Evolutionary conservation across 768 basidiomycete species (phyloP).

Genomic region (Boletellus emodensis): DNA sequence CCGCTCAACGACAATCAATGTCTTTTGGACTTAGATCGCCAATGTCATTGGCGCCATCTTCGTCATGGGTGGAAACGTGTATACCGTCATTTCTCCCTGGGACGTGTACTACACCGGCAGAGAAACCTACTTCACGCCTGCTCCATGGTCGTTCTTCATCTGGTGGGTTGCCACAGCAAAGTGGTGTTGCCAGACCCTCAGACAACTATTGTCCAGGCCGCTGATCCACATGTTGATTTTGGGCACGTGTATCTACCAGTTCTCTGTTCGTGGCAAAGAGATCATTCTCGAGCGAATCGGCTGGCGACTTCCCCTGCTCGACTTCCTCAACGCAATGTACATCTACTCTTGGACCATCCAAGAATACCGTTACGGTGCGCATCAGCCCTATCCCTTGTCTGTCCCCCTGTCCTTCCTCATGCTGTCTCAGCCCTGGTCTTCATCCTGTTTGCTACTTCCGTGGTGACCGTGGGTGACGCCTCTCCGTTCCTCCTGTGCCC

Average conservation of each 20-base stretch:
- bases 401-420: constrained; percentile 3
- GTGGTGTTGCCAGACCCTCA: background rate
- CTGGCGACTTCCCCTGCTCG: constrained; percentile 65
- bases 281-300: constrained; percentile 59
- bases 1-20: constrained; percentile 4
- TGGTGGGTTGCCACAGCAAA: constrained; percentile 38
- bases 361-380: constrained; percentile 44
- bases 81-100: constrained; percentile 52
- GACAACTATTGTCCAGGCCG: constrained; percentile 36
- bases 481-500: constrained; percentile 1
- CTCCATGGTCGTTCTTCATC: constrained; percentile 57
- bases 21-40: constrained; percentile 34
- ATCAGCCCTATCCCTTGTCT: background rate
- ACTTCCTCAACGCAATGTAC: constrained; percentile 60
- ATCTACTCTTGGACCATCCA: constrained; percentile 54
- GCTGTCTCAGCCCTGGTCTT: constrained; percentile 34
- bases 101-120: constrained; percentile 46
- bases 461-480: constrained; percentile 42
- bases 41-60: constrained; percentile 55
- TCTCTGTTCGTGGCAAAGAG: constrained; percentile 50
- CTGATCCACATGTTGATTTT: constrained; percentile 63
- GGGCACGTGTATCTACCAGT: constrained; percentile 61
- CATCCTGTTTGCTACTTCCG: constrained; percentile 43
- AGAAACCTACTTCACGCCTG: constrained; percentile 67
- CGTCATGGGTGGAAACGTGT: constrained; percentile 59